Percentiles rank a stretch among this genome's conserved stretches.
Evolutionary conservation across 768 basidiomycete genomes (phyloP).

Genomic region (Russula foetens): DNA sequence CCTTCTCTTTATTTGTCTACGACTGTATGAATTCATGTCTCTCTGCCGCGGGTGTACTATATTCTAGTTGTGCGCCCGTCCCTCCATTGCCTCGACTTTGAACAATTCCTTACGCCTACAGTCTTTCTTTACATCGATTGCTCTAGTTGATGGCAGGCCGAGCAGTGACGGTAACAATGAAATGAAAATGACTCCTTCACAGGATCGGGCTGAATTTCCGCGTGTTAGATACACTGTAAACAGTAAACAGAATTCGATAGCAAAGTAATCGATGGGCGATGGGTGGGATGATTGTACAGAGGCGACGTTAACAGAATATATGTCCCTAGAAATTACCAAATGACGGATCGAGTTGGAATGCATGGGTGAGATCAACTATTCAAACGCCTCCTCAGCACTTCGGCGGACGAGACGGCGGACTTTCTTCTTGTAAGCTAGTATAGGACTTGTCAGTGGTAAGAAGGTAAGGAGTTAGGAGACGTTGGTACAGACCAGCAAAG

Average conservation of each 20-base stretch:
- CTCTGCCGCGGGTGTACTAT: slow-evolving; percentile 11
- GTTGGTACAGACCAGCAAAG: slow-evolving; percentile 38
- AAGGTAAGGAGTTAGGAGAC: background rate
- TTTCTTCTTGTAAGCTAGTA: slow-evolving; percentile 86
- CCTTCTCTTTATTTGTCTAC: slow-evolving; percentile 9
- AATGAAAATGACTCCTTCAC: background rate
- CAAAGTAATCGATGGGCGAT: background rate
- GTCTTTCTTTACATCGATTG: background rate
- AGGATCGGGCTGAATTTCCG: background rate
- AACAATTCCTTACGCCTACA: background rate
- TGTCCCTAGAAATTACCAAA: slow-evolving; percentile 4
- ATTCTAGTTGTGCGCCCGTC: slow-evolving; percentile 7
- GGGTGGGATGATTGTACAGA: slow-evolving; percentile 4
- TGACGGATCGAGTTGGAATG: background rate
- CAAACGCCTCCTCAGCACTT: slow-evolving; percentile 85
- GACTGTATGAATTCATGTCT: slow-evolving; percentile 11
- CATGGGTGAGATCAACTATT: slow-evolving; percentile 30
- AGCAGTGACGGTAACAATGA: background rate
- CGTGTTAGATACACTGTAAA: background rate
- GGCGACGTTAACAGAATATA: slow-evolving; percentile 3
- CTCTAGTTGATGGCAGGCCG: background rate
- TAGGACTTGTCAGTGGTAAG: slow-evolving; percentile 21
- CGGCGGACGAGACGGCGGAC: slow-evolving; percentile 81
- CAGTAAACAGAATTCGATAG: slow-evolving; percentile 6
- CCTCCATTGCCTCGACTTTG: background rate